Percentiles rank a stretch among this genome's conserved stretches.
These are phyloP conservation scores for Dalbergia cultrata DNA, from an alignment of 306 rosid species.

Conservation along the genomic window DNA sequence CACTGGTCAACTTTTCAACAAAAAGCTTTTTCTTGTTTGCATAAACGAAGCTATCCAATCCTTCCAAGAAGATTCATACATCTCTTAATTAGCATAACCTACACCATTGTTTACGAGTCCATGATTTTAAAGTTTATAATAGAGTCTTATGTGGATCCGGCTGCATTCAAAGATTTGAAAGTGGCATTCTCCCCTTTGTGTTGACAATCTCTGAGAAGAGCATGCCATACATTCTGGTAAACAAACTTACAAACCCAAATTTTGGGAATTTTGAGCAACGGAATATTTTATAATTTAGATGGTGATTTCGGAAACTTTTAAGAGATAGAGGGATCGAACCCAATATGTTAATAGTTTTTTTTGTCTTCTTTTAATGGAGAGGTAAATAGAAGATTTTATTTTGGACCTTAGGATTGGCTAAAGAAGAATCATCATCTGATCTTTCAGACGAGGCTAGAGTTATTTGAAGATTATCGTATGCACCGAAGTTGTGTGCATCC, in stretches of 20 bases:
- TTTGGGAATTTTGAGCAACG: neutral
- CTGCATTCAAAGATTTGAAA: neutral
- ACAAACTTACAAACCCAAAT: neutral
- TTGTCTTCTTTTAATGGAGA: neutral
- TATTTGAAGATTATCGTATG: neutral
- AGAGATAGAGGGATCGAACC: neutral
- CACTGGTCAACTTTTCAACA: neutral
- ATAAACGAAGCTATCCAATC: neutral
- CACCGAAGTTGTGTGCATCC: neutral
- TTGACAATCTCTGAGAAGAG: neutral
- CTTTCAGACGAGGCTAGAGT: neutral
- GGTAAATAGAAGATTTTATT: neutral
- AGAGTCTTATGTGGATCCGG: conserved; percentile 3
- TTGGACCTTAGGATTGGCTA: neutral
- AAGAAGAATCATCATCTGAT: neutral
- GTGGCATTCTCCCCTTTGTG: neutral
- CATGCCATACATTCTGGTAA: neutral
- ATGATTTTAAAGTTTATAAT: neutral
- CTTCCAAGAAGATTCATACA: too few species aligned
- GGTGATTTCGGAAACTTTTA: neutral
- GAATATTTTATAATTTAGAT: neutral
- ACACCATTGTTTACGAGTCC: neutral
- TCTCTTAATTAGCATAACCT: neutral
- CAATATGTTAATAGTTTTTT: too few species aligned
- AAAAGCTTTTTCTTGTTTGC: neutral